phyloP scores from a whole-genome alignment of 2,329 filamentous ascomycete species.

The Penicillium hordei region DNA sequence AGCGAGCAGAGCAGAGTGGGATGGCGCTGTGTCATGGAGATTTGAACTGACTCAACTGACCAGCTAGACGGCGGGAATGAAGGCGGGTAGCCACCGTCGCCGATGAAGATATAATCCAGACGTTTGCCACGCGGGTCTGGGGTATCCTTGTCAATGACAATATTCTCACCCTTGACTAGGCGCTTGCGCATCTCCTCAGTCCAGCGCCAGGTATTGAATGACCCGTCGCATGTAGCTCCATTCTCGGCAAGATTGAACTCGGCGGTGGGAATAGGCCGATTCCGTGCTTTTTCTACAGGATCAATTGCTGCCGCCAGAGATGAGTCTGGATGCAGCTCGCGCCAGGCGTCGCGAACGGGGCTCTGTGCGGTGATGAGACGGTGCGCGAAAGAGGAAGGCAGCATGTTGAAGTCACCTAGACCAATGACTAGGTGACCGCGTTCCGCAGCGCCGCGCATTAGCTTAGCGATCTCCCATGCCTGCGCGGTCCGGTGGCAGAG shows the following conservation, averaged over 20 bases:
- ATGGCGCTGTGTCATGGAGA: conserved; percentile 80
- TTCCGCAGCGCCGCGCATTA: conserved; percentile 77
- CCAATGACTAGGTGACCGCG: conserved; percentile 80
- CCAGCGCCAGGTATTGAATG: conserved; percentile 94
- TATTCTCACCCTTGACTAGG: conserved; percentile 64
- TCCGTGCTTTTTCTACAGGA: conserved; percentile 64
- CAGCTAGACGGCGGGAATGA: conserved; percentile 52
- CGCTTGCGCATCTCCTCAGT: conserved; percentile 66
- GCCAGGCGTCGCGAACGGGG: conserved; percentile 80
- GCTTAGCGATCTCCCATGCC: conserved; percentile 90
- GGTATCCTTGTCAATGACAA: conserved; percentile 63
- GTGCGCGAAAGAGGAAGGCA: conserved; percentile 82
- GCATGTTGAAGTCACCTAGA: conserved; percentile 94
- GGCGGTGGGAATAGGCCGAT: conserved; percentile 69
- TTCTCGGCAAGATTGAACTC: conserved; percentile 76
- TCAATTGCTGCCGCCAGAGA: conserved; percentile 73
- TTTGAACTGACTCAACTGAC: conserved; percentile 67
- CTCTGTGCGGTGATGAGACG: conserved; percentile 75
- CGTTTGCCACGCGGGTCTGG: conserved; percentile 76
- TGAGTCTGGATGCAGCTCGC: conserved; percentile 76
- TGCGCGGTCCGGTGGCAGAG: conserved; percentile 87
- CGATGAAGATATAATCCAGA: conserved; percentile 91
- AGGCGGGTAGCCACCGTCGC: conserved; percentile 48
- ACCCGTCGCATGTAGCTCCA: conserved; percentile 82
- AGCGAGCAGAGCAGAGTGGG: conserved; percentile 79